Percentiles rank a stretch among this genome's conserved stretches.
Conservation (phyloP, 371 early-diverging fungal species). For the Mortierella sp. region DNA sequence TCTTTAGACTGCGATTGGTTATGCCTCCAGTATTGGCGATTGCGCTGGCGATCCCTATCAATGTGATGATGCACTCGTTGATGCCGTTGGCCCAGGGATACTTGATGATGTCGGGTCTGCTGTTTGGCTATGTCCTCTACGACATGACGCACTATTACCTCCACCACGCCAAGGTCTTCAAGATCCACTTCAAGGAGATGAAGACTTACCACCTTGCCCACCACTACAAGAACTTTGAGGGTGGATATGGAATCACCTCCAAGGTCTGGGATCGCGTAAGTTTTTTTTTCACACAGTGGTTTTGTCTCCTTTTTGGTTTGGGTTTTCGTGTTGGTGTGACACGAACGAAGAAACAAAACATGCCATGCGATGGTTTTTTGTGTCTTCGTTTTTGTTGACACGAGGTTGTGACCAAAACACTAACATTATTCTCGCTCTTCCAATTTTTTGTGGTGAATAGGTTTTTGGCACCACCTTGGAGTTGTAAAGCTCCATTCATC, state of each 20-base stretch:
- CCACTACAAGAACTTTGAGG: slow-evolving; percentile 90
- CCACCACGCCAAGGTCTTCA: slow-evolving; percentile 88
- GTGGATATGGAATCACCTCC: slow-evolving; percentile 94
- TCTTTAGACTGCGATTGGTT: slow-evolving; percentile 85
- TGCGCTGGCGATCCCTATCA: slow-evolving; percentile 73
- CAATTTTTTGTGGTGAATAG: slow-evolving; percentile 7
- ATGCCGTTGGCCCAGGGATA: slow-evolving; percentile 66
- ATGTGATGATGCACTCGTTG: slow-evolving; percentile 64
- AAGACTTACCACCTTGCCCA: slow-evolving; percentile 96
- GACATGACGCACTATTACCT: slow-evolving; percentile 95
- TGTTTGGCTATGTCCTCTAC: slow-evolving; percentile 89
- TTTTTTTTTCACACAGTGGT: not conserved
- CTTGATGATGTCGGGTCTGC: slow-evolving; percentile 81
- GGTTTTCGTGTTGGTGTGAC: not conserved
- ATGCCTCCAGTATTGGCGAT: slow-evolving; percentile 95
- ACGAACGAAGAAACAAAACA: not conserved
- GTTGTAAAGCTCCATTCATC: slow-evolving; percentile 21
- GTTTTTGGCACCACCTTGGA: slow-evolving; percentile 48
- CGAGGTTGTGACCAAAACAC: not conserved
- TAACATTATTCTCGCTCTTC: not conserved
- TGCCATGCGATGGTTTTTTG: not conserved
- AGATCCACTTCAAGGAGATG: slow-evolving; percentile 82
- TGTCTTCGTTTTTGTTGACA: not conserved
- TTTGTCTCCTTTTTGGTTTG: not conserved
- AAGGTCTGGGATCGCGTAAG: slow-evolving; percentile 90